Percentiles rank a stretch among this genome's conserved stretches.
Evolutionary conservation across 192 early-diverging fungal species (phyloP).

Genomic region (Entomortierella chlamydospora): DNA sequence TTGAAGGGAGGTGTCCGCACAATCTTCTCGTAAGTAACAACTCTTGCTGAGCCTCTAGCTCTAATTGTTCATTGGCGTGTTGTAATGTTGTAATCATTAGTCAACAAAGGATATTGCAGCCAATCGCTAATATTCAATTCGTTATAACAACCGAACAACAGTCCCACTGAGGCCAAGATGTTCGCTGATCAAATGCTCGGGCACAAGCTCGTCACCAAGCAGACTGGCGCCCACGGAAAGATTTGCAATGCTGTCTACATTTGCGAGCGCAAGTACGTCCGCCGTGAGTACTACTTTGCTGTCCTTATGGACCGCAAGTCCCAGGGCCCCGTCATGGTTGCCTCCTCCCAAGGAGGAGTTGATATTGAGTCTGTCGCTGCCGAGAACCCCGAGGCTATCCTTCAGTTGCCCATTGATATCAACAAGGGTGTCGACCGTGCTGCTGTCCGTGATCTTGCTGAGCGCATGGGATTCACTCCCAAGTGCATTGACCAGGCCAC

Average conservation of each 20-base stretch:
- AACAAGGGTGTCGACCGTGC: conserved; percentile 84
- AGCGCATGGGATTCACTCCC: conserved; percentile 91
- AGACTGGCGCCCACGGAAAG: conserved; percentile 95
- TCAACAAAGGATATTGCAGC: no score
- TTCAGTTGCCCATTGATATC: conserved; percentile 94
- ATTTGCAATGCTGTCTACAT: conserved; percentile 95
- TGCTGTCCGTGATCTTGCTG: conserved; percentile 83
- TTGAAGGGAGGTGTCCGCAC: no score
- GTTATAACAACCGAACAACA: conserved; percentile 23
- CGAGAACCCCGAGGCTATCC: conserved; percentile 96
- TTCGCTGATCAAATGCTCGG: conserved; percentile 96
- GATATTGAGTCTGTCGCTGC: conserved; percentile 98
- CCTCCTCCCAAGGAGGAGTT: conserved; percentile 98
- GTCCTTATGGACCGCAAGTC: conserved; percentile 97
- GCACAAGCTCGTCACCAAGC: conserved; percentile 98
- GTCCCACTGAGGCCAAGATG: conserved; percentile 88
- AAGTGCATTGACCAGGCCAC: conserved; percentile 87
- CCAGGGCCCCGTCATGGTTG: conserved; percentile 95
- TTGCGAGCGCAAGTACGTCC: conserved; percentile 96
- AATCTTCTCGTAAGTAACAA: conserved; percentile 31
- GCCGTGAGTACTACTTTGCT: conserved; percentile 99
- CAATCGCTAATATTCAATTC: neutral
- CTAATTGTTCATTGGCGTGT: neutral
- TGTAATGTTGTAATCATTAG: neutral
- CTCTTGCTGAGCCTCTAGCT: neutral